A percentile compares a stretch with the other conserved stretches of the same genome.
phyloP scores from a whole-genome alignment of 805 yeast species.

The Yarrowia porcina region DNA sequence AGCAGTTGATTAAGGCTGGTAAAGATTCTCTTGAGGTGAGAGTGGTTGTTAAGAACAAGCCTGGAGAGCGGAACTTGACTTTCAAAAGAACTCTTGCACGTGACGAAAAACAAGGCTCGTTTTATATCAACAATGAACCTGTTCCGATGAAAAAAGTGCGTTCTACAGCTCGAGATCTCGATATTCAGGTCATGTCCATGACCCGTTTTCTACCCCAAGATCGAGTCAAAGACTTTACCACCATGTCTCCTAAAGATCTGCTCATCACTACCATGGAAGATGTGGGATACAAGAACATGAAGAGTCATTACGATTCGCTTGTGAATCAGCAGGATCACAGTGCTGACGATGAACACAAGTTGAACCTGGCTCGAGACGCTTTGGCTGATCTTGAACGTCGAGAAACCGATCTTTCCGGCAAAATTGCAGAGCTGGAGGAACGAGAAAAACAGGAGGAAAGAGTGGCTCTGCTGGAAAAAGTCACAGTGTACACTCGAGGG shows the following conservation, averaged over 20 bases:
- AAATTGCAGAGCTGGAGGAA: slow-evolving; percentile 35
- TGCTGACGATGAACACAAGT: slow-evolving; percentile 40
- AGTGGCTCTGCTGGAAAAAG: not conserved
- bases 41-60: slow-evolving; percentile 28
- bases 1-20: slow-evolving; percentile 73
- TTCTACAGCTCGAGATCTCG: slow-evolving; percentile 46
- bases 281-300: slow-evolving; percentile 58
- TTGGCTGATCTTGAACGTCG: slow-evolving; percentile 28
- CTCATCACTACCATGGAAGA: slow-evolving; percentile 79
- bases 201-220: slow-evolving; percentile 97
- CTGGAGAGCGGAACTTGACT: slow-evolving; percentile 33
- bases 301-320: slow-evolving; percentile 55
- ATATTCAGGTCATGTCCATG: slow-evolving; percentile 83
- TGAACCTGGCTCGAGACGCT: slow-evolving; percentile 25
- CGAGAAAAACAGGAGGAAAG: not conserved
- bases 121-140: slow-evolving; percentile 36
- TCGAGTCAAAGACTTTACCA: slow-evolving; percentile 87
- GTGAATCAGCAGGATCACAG: slow-evolving; percentile 50
- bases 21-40: slow-evolving; percentile 31
- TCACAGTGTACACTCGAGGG: not conserved
- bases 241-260: slow-evolving; percentile 68
- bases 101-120: slow-evolving; percentile 33
- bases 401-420: slow-evolving; percentile 31
- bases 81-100: slow-evolving; percentile 41
- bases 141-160: slow-evolving; percentile 43